Evolutionary conservation across 495 filamentous ascomycete genomes (phyloP), one percentile per base, ranked within the genome.

Genomic region (Xylaria scruposa): DNA sequence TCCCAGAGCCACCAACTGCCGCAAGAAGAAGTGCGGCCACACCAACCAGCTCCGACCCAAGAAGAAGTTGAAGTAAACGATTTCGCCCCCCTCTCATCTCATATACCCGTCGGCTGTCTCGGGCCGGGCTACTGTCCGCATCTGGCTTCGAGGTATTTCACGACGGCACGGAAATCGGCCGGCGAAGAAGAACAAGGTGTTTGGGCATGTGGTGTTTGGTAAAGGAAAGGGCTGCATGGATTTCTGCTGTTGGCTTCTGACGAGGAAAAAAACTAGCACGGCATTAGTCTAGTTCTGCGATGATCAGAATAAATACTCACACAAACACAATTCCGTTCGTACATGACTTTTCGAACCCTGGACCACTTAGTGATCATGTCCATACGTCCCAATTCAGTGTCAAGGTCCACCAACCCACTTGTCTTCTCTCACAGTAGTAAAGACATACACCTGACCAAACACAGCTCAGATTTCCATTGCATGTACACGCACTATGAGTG

Each of bases 1-100:
- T 76, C 96, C 96, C 73, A 92, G 96, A 88, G 96, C 96, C 75
- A 98, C 95, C 87, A 99, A 99, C 90, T 98, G 96, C 93, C 90
- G 97, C 79, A 98, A 99, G 93, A 93, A 93, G 88, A 98, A 99
- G 91, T 99, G 96, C 86, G 96, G 96, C 72, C 96, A 99, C 90
- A 95, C 89, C 88, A 98, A 98, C 92, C 96, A 99, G 90, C 92
- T 99, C 81, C 94, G 97, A 87, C 96, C 96, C 83, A 99, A 99
- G 95, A 99, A 99, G 94, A 99, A 99, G 94, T 90, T 99, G 79
- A 99, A 99, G 89, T 99, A 95, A 79, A 81, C 81, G 75, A 78
- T 77, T 67, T 82, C 72, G 73, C 72, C 64, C n/a, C 63, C 51
- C 40, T 12, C 63, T 40, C 40, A 62, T 26, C 44, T 21, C 26